phyloP scores from a whole-genome alignment of 306 rosid genomes.

The Prinsepia uniflora region DNA sequence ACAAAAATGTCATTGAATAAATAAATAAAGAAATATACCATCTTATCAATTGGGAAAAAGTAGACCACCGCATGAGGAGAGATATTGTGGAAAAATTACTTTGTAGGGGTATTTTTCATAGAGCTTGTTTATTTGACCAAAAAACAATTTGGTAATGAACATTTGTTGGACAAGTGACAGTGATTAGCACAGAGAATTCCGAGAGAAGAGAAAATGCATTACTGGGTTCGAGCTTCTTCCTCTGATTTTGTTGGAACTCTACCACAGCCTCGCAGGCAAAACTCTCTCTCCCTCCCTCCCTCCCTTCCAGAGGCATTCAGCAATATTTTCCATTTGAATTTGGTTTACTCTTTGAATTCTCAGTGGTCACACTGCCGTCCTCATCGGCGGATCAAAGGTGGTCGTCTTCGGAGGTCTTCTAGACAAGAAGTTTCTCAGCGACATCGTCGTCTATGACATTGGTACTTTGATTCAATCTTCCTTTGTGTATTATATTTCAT shows the following conservation, averaged over 20 bases:
- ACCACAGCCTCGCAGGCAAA: slow-evolving; percentile 81
- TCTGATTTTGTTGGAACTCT: slow-evolving; percentile 74
- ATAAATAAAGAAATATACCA: too few species aligned
- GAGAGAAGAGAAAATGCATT: slow-evolving; percentile 48
- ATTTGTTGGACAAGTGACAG: background rate
- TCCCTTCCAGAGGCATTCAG: background rate
- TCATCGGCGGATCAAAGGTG: slow-evolving; percentile 80
- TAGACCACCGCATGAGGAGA: too few species aligned
- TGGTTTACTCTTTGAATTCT: slow-evolving; percentile 22
- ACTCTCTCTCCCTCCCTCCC: background rate
- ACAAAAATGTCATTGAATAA: too few species aligned
- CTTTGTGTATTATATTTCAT: background rate
- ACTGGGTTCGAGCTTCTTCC: slow-evolving; percentile 80
- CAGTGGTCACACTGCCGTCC: slow-evolving; percentile 91
- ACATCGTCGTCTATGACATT: slow-evolving; percentile 68
- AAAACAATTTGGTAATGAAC: background rate
- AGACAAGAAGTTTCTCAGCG: slow-evolving; percentile 76
- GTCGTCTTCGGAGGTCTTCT: slow-evolving; percentile 88
- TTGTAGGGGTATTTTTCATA: too few species aligned
- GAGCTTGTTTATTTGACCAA: too few species aligned
- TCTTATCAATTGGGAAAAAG: too few species aligned
- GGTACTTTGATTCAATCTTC: slow-evolving; percentile 31
- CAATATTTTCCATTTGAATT: background rate
- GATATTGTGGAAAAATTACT: too few species aligned
- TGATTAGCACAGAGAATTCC: background rate